Percentiles rank a stretch among this genome's conserved stretches.
These are phyloP conservation scores for Mariannaea elegans DNA, from an alignment of 2,329 filamentous ascomycete genomes.

Conservation along the genomic window DNA sequence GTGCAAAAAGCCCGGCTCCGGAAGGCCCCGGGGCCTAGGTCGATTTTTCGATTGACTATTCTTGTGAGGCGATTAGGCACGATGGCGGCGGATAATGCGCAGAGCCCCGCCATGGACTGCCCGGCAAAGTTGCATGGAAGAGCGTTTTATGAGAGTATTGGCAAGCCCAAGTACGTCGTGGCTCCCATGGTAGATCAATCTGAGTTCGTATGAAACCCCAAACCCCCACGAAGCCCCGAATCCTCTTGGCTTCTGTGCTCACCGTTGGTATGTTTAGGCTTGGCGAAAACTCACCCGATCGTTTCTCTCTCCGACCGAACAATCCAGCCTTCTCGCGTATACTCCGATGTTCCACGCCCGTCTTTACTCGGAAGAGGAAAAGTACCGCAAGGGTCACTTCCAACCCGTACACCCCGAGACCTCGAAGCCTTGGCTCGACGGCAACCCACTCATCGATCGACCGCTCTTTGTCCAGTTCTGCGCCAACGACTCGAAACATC, in stretches of 20 bases:
- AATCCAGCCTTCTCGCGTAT: slow-evolving; percentile 80
- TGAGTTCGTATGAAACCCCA: slow-evolving; percentile 78
- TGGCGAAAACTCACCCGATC: slow-evolving; percentile 97
- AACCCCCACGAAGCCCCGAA: no score
- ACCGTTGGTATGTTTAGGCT: slow-evolving; percentile 64
- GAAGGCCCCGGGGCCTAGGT: slow-evolving; percentile 33
- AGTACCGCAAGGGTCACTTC: slow-evolving; percentile 84
- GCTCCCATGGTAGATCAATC: slow-evolving; percentile 99
- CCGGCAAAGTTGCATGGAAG: slow-evolving; percentile 77
- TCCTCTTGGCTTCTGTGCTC: not conserved
- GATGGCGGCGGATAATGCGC: slow-evolving; percentile 40
- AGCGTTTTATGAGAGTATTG: slow-evolving; percentile 94
- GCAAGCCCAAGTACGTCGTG: slow-evolving; percentile 87
- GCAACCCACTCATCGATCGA: slow-evolving; percentile 83
- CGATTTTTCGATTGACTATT: slow-evolving; percentile 4
- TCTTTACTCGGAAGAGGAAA: slow-evolving; percentile 79
- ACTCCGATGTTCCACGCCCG: slow-evolving; percentile 97
- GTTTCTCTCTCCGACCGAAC: slow-evolving; percentile 76
- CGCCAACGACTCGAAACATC: slow-evolving; percentile 82
- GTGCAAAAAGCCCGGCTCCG: slow-evolving; percentile 31
- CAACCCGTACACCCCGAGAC: slow-evolving; percentile 64
- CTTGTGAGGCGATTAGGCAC: slow-evolving; percentile 39
- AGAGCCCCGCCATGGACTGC: slow-evolving; percentile 31
- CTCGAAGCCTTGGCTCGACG: slow-evolving; percentile 74
- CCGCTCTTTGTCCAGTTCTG: slow-evolving; percentile 98